These are phyloP conservation scores for Filosporella fistucella DNA, from an alignment of 495 filamentous ascomycete genomes.

Conservation along the genomic window DNA sequence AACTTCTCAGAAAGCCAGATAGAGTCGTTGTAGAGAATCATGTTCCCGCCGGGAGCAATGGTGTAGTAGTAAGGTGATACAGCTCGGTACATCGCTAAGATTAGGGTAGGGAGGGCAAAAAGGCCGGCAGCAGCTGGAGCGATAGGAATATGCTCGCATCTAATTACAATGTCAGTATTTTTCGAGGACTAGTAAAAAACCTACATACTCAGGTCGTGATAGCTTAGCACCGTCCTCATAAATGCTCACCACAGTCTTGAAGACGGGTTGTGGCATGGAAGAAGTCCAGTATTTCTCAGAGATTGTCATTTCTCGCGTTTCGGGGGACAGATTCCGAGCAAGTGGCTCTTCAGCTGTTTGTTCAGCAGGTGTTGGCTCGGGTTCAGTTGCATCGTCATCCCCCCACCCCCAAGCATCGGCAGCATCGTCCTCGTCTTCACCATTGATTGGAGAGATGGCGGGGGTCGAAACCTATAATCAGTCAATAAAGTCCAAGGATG, in stretches of 20 bases:
- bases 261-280: constrained; percentile 71
- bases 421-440: constrained; percentile 24
- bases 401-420: constrained; percentile 59
- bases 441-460: neutral
- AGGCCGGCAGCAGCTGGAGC: constrained; percentile 70
- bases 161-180: constrained; percentile 10
- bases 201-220: constrained; percentile 45
- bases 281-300: constrained; percentile 86
- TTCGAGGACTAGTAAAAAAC: no score
- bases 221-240: constrained; percentile 66
- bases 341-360: neutral
- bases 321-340: neutral
- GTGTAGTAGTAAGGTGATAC: constrained; percentile 78
- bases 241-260: constrained; percentile 65
- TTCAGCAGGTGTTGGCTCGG: constrained; percentile 8
- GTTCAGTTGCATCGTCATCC: constrained; percentile 33
- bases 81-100: constrained; percentile 88
- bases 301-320: constrained; percentile 58
- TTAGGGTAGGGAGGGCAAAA: constrained; percentile 74
- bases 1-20: constrained; percentile 71
- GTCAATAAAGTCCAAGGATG: neutral
- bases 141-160: constrained; percentile 42
- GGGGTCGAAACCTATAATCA: constrained; percentile 4
- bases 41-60: constrained; percentile 62
- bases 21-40: constrained; percentile 88